Evolutionary conservation across 2,329 filamentous ascomycete species (phyloP).

Genomic region (Ceratocystiopsis minuta): DNA sequence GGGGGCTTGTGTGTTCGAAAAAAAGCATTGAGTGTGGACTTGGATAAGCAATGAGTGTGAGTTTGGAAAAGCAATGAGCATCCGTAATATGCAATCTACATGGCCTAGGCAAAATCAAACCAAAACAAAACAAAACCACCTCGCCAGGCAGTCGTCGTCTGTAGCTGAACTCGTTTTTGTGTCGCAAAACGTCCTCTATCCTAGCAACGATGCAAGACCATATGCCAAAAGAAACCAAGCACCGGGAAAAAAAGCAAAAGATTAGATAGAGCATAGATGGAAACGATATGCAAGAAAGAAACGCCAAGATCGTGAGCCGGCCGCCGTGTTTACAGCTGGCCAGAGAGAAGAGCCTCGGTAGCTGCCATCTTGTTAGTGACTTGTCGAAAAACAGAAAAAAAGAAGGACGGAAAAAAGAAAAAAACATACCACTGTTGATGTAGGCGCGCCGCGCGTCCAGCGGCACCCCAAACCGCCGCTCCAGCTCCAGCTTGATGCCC

Average conservation of each 20-base stretch:
- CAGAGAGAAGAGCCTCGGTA: conserved; percentile 63
- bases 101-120: too few relatives aligned
- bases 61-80: too few relatives aligned
- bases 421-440: conserved; percentile 69
- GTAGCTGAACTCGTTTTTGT: too few relatives aligned
- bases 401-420: not conserved
- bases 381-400: not conserved
- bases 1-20: not conserved
- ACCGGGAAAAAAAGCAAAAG: not conserved
- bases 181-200: not conserved
- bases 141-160: too few relatives aligned
- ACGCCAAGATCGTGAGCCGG: not conserved
- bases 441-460: conserved; percentile 81
- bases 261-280: not conserved
- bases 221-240: not conserved
- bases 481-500: conserved; percentile 84
- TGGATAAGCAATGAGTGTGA: too few relatives aligned
- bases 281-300: conserved; percentile 1
- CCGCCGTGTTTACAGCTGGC: conserved; percentile 39
- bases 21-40: too few relatives aligned
- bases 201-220: not conserved
- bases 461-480: conserved; percentile 72
- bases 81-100: too few relatives aligned
- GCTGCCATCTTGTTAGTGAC: conserved; percentile 23
- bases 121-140: too few relatives aligned